phyloP scores from a whole-genome alignment of 2,329 filamentous ascomycete species.

The Colletotrichum sp. region DNA sequence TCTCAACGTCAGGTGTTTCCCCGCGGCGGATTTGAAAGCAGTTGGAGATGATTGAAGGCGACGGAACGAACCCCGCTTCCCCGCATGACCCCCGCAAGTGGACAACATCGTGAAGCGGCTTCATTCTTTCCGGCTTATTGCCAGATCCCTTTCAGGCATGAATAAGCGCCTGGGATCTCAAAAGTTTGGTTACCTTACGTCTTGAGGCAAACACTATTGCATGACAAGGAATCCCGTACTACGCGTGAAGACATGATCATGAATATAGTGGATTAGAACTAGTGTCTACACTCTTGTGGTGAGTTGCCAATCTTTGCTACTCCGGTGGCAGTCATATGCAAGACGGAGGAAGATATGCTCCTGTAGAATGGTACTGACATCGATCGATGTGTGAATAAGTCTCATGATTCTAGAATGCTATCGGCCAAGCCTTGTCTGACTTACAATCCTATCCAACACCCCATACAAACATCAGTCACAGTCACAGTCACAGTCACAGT shows the following conservation, averaged over 20 bases:
- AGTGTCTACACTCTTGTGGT: background rate
- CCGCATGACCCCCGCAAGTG: background rate
- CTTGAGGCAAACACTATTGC: background rate
- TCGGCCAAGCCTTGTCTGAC: background rate
- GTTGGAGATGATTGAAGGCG: background rate
- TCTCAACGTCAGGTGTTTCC: background rate
- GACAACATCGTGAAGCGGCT: background rate
- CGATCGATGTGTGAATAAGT: background rate
- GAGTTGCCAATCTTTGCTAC: background rate
- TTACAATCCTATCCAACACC: background rate
- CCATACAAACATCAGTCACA: background rate
- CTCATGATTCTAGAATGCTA: background rate
- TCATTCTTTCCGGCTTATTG: background rate
- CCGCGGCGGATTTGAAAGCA: background rate
- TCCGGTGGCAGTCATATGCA: background rate
- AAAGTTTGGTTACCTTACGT: background rate
- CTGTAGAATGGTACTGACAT: rapidly evolving
- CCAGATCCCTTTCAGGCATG: background rate
- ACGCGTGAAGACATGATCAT: background rate
- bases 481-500: background rate
- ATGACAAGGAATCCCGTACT: rapidly evolving
- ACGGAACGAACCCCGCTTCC: background rate
- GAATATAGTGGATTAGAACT: background rate
- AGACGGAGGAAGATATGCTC: rapidly evolving
- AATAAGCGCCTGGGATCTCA: background rate